A percentile compares a stretch with the other conserved stretches of the same genome.
phyloP scores from a whole-genome alignment of 106 monocot species.

The Acorus calamus region DNA sequence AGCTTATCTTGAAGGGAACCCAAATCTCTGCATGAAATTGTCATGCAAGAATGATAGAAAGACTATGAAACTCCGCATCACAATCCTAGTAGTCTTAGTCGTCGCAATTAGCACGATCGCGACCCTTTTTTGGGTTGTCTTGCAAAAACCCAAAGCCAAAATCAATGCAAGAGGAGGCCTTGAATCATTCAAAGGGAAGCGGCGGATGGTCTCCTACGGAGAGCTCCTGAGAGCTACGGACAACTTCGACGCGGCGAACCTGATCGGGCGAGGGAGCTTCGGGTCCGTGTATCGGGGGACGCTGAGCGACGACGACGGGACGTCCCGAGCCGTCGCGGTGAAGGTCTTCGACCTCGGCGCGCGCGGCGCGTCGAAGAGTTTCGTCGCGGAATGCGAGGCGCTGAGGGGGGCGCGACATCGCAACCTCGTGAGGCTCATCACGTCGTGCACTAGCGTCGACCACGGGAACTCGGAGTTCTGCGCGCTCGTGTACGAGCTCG shows the following conservation, averaged over 20 bases:
- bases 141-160: too few species aligned
- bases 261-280: constrained; percentile 22
- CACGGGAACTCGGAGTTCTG: constrained; percentile 13
- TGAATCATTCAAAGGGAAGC: constrained; percentile 4
- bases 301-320: constrained; percentile 7
- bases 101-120: too few species aligned
- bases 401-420: constrained; percentile 21
- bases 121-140: too few species aligned
- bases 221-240: constrained; percentile 21
- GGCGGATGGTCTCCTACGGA: constrained; percentile 14
- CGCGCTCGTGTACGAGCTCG: constrained; percentile 26
- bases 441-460: constrained; percentile 21
- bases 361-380: constrained; percentile 24
- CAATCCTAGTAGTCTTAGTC: too few species aligned
- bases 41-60: not conserved
- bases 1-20: constrained; percentile 18
- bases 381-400: constrained; percentile 30
- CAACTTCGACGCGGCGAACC: constrained; percentile 11
- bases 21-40: constrained; percentile 6
- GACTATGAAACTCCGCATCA: too few species aligned
- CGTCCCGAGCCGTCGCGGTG: constrained; percentile 5
- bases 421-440: constrained; percentile 25
- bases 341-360: constrained; percentile 21
- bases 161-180: not conserved
- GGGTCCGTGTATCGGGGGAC: constrained; percentile 22